Conservation (phyloP, 495 filamentous ascomycete genomes). For the Copromyces sp. region DNA sequence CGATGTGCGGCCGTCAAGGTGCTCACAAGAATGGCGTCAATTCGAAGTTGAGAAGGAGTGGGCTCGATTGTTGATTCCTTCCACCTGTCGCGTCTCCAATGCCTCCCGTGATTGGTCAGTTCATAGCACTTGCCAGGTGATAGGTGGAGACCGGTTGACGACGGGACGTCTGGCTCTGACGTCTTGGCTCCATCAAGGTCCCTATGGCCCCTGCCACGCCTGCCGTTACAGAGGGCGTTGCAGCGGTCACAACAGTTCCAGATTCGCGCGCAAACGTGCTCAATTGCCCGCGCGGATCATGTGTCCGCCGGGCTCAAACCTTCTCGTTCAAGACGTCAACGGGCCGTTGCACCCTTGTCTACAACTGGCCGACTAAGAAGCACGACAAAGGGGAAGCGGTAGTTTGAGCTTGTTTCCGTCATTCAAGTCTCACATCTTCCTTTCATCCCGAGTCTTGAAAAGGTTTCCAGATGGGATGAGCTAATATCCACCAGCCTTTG, state of each 20-base stretch:
- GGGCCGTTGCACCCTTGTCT: not conserved
- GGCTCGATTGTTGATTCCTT: not conserved
- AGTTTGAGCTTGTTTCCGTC: not conserved
- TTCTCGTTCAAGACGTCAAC: not conserved
- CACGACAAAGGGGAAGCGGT: not conserved
- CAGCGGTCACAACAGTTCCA: not conserved
- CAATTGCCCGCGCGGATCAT: conserved; percentile 12
- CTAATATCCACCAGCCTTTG: not conserved
- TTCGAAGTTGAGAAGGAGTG: not conserved
- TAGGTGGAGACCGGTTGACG: not conserved
- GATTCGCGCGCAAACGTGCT: conserved; percentile 25
- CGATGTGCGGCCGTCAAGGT: not conserved
- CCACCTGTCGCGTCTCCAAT: not conserved
- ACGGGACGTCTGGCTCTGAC: not conserved
- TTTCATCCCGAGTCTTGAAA: not conserved
- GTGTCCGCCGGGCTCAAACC: not conserved
- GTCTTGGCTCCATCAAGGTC: not conserved
- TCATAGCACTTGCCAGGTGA: not conserved
- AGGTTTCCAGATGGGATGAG: not conserved
- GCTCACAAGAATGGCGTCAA: not conserved
- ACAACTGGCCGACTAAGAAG: not conserved
- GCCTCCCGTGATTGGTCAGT: not conserved
- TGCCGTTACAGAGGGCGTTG: not conserved
- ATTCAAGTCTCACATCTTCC: not conserved
- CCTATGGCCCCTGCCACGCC: not conserved